Evolutionary conservation across 257 asterid species (phyloP).

Genomic region (Lycium ferocissimum): DNA sequence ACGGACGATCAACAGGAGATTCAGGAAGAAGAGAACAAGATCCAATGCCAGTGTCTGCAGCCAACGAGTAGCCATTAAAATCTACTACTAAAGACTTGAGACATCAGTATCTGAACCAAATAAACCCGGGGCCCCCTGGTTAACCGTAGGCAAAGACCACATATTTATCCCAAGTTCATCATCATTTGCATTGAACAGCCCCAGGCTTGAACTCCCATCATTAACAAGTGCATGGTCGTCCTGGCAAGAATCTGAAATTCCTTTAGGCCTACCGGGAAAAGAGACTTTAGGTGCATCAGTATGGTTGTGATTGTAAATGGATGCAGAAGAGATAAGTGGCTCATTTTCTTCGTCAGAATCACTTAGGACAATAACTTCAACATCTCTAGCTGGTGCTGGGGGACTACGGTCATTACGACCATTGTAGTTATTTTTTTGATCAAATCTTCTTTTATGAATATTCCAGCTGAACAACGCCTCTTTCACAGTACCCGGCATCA

Average conservation of each 20-base stretch:
- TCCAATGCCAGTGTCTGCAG: slow-evolving; percentile 57
- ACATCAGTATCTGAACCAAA: slow-evolving; percentile 79
- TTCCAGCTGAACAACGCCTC: not conserved
- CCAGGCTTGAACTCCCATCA: slow-evolving; percentile 56
- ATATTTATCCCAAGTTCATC: slow-evolving; percentile 68
- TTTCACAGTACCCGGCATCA: not conserved
- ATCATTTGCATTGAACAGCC: slow-evolving; percentile 53
- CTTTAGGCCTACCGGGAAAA: slow-evolving; percentile 54
- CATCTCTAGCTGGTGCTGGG: slow-evolving; percentile 53
- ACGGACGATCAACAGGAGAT: slow-evolving; percentile 49
- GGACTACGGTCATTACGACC: slow-evolving; percentile 33
- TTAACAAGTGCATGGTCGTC: slow-evolving; percentile 57
- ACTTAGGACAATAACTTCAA: slow-evolving; percentile 76
- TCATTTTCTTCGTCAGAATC: slow-evolving; percentile 88
- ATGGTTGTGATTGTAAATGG: slow-evolving; percentile 41
- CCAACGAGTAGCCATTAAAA: slow-evolving; percentile 56
- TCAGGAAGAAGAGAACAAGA: slow-evolving; percentile 61
- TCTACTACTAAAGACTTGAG: slow-evolving; percentile 59
- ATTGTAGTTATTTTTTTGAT: too few species aligned
- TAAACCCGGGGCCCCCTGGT: slow-evolving; percentile 71
- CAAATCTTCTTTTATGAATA: not conserved
- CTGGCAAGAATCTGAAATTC: slow-evolving; percentile 61
- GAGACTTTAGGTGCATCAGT: slow-evolving; percentile 49
- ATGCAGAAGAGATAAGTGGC: slow-evolving; percentile 49
- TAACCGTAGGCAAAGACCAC: slow-evolving; percentile 77